Conservation (phyloP, 2,329 filamentous ascomycete genomes). For the Teratosphaeriaceae sp. region DNA sequence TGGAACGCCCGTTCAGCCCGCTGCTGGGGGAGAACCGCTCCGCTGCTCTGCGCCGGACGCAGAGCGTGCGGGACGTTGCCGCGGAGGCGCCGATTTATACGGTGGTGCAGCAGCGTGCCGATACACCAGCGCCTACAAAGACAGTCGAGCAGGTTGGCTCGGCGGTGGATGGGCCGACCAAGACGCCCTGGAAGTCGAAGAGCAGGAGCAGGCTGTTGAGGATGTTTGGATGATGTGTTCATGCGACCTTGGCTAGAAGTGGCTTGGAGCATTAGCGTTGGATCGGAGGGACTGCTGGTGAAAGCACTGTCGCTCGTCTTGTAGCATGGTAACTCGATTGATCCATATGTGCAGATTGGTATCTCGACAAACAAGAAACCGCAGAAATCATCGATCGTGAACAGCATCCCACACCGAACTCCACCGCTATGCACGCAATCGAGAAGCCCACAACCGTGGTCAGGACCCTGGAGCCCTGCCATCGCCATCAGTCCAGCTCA, state of each 20-base stretch:
- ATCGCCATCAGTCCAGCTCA: slow-evolving; percentile 13
- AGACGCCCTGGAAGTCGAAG: slow-evolving; percentile 20
- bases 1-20: slow-evolving; percentile 30
- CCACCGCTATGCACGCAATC: not conserved
- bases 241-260: not conserved
- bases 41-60: slow-evolving; percentile 20
- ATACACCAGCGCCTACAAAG: slow-evolving; percentile 13
- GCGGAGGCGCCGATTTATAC: slow-evolving; percentile 15
- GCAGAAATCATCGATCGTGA: too few species aligned
- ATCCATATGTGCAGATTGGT: too few species aligned
- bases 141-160: not conserved
- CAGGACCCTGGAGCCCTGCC: not conserved
- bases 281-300: slow-evolving; percentile 37
- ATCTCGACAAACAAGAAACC: too few species aligned
- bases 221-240: slow-evolving; percentile 13
- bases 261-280: slow-evolving; percentile 37
- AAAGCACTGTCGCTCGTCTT: slow-evolving; percentile 39
- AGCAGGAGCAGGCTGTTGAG: slow-evolving; percentile 19
- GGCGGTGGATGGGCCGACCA: slow-evolving; percentile 6
- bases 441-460: not conserved
- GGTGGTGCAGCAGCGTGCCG: slow-evolving; percentile 15
- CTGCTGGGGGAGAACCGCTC: slow-evolving; percentile 20
- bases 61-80: slow-evolving; percentile 22
- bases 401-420: not conserved
- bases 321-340: too few species aligned